Evolutionary conservation across 2,329 filamentous ascomycete species (phyloP).

Genomic region (Elsinoe ampelina): DNA sequence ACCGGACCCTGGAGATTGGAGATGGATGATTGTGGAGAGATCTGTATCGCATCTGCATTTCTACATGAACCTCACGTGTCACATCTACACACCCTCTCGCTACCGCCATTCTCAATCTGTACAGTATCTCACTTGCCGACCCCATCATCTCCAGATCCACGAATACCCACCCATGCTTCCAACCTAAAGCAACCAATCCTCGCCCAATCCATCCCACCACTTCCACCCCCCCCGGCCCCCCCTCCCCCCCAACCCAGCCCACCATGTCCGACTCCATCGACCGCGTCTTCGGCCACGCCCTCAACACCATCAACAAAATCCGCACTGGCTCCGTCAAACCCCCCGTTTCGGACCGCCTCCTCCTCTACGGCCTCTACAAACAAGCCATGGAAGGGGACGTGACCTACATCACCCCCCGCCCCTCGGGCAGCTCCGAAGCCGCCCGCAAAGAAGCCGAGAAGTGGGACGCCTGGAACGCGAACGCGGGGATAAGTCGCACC

Average conservation of each 20-base stretch:
- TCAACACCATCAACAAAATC: conserved; percentile 98
- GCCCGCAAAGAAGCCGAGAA: conserved; percentile 31
- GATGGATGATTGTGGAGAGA: no score
- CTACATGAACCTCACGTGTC: no score
- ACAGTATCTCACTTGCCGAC: no score
- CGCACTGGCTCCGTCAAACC: conserved; percentile 86
- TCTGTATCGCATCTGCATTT: no score
- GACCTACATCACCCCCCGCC: conserved; percentile 83
- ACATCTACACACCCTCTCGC: no score
- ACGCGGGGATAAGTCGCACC: conserved; percentile 72
- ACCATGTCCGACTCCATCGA: conserved; percentile 38
- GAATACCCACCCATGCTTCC: no score
- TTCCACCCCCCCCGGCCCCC: neutral
- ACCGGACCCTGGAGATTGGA: no score
- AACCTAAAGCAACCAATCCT: no score
- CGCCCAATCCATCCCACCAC: neutral
- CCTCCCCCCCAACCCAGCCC: neutral
- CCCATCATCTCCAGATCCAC: no score
- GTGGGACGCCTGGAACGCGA: conserved; percentile 86
- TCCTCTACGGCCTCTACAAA: conserved; percentile 96
- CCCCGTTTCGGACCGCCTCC: conserved; percentile 72
- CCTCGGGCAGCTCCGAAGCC: conserved; percentile 30
- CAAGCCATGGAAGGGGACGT: conserved; percentile 99
- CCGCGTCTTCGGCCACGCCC: conserved; percentile 95
- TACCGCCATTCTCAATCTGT: no score